Percentiles rank a stretch among this genome's conserved stretches.
These are phyloP conservation scores for Verticillium zaregamsianum DNA, from an alignment of 2,329 filamentous ascomycete genomes.

Conservation along the genomic window DNA sequence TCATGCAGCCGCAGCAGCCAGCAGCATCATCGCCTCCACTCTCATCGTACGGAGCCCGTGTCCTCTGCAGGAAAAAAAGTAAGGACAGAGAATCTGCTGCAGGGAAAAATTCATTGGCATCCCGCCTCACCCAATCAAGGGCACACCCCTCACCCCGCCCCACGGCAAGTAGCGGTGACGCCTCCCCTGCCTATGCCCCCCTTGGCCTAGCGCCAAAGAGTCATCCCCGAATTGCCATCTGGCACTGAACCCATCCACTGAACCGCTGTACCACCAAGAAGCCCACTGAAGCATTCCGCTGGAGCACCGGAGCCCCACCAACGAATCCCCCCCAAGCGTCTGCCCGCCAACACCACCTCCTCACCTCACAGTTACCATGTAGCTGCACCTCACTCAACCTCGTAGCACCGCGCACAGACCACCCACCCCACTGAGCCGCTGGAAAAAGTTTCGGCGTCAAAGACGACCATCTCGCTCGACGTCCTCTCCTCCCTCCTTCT, in stretches of 20 bases:
- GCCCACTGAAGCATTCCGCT: neutral
- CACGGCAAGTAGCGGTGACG: neutral
- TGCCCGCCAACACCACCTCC: neutral
- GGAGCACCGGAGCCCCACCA: too few relatives aligned
- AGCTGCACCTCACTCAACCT: neutral
- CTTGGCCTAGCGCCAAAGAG: neutral
- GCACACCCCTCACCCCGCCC: neutral
- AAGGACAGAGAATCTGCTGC: constrained; percentile 17
- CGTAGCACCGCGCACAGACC: neutral
- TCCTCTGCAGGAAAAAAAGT: constrained; percentile 19
- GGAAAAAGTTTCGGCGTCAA: constrained; percentile 15
- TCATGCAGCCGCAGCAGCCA: neutral
- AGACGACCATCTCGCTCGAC: neutral
- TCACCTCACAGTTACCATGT: neutral
- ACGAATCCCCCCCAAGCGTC: too few relatives aligned
- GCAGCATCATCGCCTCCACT: neutral
- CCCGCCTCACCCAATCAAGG: neutral
- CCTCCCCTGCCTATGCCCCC: neutral
- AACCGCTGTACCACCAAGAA: neutral
- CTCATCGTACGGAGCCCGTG: neutral
- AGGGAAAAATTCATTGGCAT: neutral
- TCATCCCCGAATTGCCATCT: neutral
- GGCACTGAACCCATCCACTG: neutral
- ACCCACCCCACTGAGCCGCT: neutral
- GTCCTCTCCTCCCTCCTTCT: neutral